Base-by-base conservation (phyloP, 2,329 filamentous ascomycete genomes). In the Geosmithia flava region DNA sequence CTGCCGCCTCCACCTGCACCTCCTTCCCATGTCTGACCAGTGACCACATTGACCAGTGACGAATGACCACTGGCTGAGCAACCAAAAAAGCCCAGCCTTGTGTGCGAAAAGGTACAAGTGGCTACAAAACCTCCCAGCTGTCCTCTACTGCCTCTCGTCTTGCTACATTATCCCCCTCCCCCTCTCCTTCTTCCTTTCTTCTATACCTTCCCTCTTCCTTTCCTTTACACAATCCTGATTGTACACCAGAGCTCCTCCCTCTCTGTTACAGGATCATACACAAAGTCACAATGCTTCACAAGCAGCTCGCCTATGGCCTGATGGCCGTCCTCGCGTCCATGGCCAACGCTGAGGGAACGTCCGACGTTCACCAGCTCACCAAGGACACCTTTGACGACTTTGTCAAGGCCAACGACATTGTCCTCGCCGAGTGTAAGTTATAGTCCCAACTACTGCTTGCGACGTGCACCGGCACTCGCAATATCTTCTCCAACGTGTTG, bases 351-450 rank as follows among this genome's bases (percentile, higher is more conserved):
- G 79, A 76, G 55, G 70, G 73, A 43, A 74, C 74, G 46, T 95
- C 88, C 44, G 89, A 97, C 65, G 93, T 98, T 54, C 69, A 80
- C 59, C 80, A 87, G 57, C 75, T 98, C 55, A 94, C 85, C 68
- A 83, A 83, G 67, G 87, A 91, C 62, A 87, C 78, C 55, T 98
- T 98, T 67, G 77, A 85, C 57, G 78, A 83, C 52, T 98, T 96
- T 68, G 73, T 98, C 63, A 84, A 84, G 66, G 70, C 81, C 58
- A 85, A 97, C 67, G 82, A 88, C 59, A 78, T 98, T 50, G 91
- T 96, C 48, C 83, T 98, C 53, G 89, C 89, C 59, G 90, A 98
- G 74, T 98, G 87, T 91, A 75, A 70, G 85, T 71, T 41, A 40
- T 11, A n/a, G n/a, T 27, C 23, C 8, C 8, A 8, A 27, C 23